A percentile compares a stretch with the other conserved stretches of the same genome.
Conservation (phyloP, 139 green algal genomes). For the Zygnema cylindricum region DNA sequence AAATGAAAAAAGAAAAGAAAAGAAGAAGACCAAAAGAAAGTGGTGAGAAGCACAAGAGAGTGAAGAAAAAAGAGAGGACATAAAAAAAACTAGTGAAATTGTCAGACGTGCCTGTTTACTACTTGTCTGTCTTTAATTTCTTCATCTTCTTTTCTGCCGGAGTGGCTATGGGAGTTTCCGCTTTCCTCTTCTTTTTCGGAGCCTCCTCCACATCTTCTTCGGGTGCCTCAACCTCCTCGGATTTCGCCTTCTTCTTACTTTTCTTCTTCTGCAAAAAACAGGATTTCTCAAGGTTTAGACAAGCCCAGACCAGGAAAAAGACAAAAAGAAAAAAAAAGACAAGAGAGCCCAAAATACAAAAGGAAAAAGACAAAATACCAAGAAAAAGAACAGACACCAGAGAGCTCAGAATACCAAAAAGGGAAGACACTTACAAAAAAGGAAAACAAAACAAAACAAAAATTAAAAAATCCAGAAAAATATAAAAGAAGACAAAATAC, state of each 20-base stretch:
- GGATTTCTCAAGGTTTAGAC: background rate
- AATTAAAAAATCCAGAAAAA: background rate
- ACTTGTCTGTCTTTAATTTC: conserved; percentile 34
- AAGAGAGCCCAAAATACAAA: conserved; percentile 44
- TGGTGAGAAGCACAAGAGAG: background rate
- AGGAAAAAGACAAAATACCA: background rate
- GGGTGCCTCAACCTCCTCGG: conserved; percentile 67
- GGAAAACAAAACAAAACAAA: background rate
- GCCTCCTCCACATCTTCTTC: conserved; percentile 38
- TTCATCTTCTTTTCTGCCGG: conserved; percentile 54
- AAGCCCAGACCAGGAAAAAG: background rate
- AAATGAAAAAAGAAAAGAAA: background rate
- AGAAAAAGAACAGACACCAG: background rate
- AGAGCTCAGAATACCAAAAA: background rate
- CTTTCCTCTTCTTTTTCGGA: conserved; percentile 16
- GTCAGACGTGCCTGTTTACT: background rate
- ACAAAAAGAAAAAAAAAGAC: background rate
- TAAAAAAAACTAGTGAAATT: background rate
- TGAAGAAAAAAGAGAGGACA: background rate
- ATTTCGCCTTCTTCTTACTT: conserved; percentile 53
- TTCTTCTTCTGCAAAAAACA: background rate
- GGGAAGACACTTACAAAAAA: background rate
- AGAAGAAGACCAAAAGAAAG: background rate
- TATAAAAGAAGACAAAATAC: no score
- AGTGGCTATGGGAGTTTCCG: conserved; percentile 4